Evolutionary conservation across 768 basidiomycete species (phyloP), one percentile per base, ranked within the genome.

Genomic region (Suillus subalutaceus): DNA sequence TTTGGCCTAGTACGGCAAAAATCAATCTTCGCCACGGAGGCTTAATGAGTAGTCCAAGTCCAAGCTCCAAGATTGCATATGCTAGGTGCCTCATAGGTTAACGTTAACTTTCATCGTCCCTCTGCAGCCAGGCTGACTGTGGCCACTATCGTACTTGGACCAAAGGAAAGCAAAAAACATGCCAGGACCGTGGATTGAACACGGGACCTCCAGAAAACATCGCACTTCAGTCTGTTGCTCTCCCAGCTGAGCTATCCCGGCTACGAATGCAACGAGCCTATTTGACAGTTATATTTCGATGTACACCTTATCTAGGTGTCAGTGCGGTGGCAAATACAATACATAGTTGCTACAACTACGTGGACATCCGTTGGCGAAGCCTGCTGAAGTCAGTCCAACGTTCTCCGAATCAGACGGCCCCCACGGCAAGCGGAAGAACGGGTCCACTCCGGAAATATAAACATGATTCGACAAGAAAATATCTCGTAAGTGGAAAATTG

Each of bases 181-280:
- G 80, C 79, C 78, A 78, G 70, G 75, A 80, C 79, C 79, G 77
- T 77, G 80, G 79, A 77, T 80, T 76, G 79, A 81, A 79, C 79
- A 77, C 74, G 77, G 78, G 80, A 80, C 80, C 79, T 80, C 75
- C 76, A 81, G 78, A 81, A 72, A 62, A 30, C 69, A 62, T 30
- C 55, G 2, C 8, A 58, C 74, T 77, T 72, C 74, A 74, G 78
- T 79, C 77, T 79, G 72, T 71, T 75, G 77, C 78, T 78, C 78
- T 79, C 77, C 75, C 77, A 78, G 71, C 76, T 73, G 74, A 77
- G 76, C 74, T 79, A 75, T 68, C 72, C 68, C 74, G 74, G 73
- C 73, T 38, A 58, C 32, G 23, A 40, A 15, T 15, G 37, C 6
- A 30, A 1, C 4, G 1, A n/a, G 0, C 6, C 18, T n/a, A 4